Base-by-base conservation (phyloP, 2,329 filamentous ascomycete species). In the Calonectria pseudoturangicola region DNA sequence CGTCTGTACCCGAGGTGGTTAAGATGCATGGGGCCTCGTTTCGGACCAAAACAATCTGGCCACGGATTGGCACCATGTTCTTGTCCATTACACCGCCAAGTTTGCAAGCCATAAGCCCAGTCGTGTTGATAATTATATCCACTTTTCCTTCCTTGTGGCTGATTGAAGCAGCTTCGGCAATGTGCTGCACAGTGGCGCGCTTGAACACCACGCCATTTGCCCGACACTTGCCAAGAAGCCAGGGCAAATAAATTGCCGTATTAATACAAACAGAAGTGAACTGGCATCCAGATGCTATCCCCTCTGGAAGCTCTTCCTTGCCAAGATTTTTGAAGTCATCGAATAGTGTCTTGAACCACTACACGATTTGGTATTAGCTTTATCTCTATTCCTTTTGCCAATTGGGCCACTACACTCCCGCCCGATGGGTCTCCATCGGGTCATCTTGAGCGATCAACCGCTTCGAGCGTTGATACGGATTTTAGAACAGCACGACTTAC, bases 261-360 rank as follows among this genome's bases (percentile, higher is more conserved):
- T 95, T 95, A 77, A 95, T 93, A 82, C 93, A 95, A 67, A 73
- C 64, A 0, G 94, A 96, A 9, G 91, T 94, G 83, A 96, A 98
- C 65, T 89, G 87, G 58, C 90, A 93, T 21, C 91, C 95, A 16
- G 92, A 93, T 73, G 94, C 92, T 63, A 92, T 89, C 21, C 89
- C 93, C 0, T 86, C 76, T 0, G 91, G 89, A 1, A 97, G 85
- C 76, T 93, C 87, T 9, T 85, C 83, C 63, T 87, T 81, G 3
- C 87, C 80, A 2, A 96, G 83, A 66, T 91, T 84, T 74, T 90
- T 89, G 84, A 92, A 95, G 84, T 96, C 91, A 16, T 92, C 92
- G 58, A 93, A 89, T 6, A 94, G 83, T 67, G 92, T 86, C 79
- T 90, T 91, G 83, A 92, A 96, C 94, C 94, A 96, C 33, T 36